phyloP scores from a whole-genome alignment of 306 rosid genomes.

The Rosa multiflora region DNA sequence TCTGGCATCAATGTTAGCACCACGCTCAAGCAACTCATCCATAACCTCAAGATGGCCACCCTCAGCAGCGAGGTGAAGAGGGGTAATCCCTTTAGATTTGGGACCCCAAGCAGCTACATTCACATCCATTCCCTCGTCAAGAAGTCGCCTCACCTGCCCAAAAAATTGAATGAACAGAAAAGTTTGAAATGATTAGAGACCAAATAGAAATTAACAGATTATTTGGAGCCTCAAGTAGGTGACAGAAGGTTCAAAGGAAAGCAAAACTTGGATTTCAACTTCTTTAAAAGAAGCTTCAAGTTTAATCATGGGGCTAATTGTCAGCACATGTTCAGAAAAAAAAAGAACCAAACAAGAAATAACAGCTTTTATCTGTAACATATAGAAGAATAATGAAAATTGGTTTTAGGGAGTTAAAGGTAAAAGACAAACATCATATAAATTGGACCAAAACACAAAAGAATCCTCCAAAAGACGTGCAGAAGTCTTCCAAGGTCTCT shows the following conservation, averaged over 20 bases:
- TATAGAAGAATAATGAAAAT: background rate
- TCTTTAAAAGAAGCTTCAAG: background rate
- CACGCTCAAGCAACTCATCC: slow-evolving; percentile 95
- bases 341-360: background rate
- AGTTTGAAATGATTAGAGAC: background rate
- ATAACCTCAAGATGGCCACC: slow-evolving; percentile 89
- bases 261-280: background rate
- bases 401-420: background rate
- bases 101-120: slow-evolving; percentile 87
- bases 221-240: background rate
- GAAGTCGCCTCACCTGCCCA: slow-evolving; percentile 77
- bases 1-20: slow-evolving; percentile 95
- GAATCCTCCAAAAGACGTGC: background rate
- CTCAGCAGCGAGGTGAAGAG: slow-evolving; percentile 97
- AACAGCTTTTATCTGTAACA: background rate
- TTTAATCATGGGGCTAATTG: background rate
- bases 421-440: background rate
- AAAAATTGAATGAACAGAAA: background rate
- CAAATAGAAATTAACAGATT: background rate
- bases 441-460: background rate
- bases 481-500: background rate
- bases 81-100: slow-evolving; percentile 86
- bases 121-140: slow-evolving; percentile 84
- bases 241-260: background rate
- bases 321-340: background rate